These are phyloP conservation scores for Madurella fahalii DNA, from an alignment of 2,329 filamentous ascomycete genomes.

Conservation along the genomic window DNA sequence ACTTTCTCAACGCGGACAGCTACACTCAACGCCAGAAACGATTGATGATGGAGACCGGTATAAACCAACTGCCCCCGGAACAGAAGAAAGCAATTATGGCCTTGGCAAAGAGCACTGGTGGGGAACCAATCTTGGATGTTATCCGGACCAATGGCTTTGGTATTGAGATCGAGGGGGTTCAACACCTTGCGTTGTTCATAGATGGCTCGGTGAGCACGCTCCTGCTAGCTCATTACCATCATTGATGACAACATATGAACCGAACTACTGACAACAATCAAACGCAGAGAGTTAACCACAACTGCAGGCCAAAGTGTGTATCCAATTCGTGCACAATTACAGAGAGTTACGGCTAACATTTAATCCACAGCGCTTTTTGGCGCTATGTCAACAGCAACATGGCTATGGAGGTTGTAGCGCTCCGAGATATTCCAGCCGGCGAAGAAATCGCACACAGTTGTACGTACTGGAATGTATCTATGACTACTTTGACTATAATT, in stretches of 20 bases:
- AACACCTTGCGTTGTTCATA: constrained; percentile 24
- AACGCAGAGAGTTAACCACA: constrained; percentile 25
- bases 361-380: constrained; percentile 22
- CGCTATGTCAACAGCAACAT: constrained; percentile 20
- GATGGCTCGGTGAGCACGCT: constrained; percentile 24
- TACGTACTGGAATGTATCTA: constrained; percentile 13
- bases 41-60: constrained; percentile 19
- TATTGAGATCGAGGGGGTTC: constrained; percentile 26
- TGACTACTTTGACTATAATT: neutral
- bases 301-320: constrained; percentile 26
- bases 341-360: neutral
- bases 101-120: constrained; percentile 20
- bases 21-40: constrained; percentile 11
- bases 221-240: neutral
- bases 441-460: constrained; percentile 26
- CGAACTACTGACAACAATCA: neutral
- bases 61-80: constrained; percentile 19
- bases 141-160: constrained; percentile 28
- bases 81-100: constrained; percentile 17
- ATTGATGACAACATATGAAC: neutral
- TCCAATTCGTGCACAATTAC: neutral
- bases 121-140: constrained; percentile 23
- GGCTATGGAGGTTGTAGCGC: constrained; percentile 24
- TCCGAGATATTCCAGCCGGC: constrained; percentile 20
- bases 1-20: constrained; percentile 19